These are phyloP conservation scores for Dothidotthia symphoricarpi DNA, from an alignment of 2,329 filamentous ascomycete genomes.

Conservation along the genomic window DNA sequence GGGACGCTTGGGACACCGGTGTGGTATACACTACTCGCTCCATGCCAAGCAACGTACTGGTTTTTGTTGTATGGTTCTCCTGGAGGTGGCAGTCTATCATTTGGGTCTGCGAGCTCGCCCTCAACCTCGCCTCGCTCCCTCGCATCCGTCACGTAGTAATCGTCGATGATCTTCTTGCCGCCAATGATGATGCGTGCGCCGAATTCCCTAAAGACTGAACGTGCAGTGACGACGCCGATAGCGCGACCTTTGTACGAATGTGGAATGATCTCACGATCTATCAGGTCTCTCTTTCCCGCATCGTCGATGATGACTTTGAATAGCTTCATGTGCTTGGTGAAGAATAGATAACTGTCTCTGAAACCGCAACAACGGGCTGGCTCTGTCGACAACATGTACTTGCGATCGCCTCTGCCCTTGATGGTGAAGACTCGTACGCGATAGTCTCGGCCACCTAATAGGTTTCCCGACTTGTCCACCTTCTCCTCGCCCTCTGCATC, in stretches of 20 bases:
- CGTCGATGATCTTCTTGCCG: slow-evolving; percentile 79
- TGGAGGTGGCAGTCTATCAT: slow-evolving; percentile 71
- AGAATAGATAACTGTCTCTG: slow-evolving; percentile 97
- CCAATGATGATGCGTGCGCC: slow-evolving; percentile 92
- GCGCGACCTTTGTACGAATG: slow-evolving; percentile 98
- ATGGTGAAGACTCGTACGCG: slow-evolving; percentile 94
- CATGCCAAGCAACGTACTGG: slow-evolving; percentile 98
- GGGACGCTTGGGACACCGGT: slow-evolving; percentile 76
- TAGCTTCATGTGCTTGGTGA: slow-evolving; percentile 93
- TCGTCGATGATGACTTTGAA: slow-evolving; percentile 99
- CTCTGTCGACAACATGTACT: slow-evolving; percentile 99
- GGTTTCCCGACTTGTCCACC: slow-evolving; percentile 83
- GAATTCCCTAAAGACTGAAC: slow-evolving; percentile 96
- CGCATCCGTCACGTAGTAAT: slow-evolving; percentile 79
- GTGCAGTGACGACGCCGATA: slow-evolving; percentile 93
- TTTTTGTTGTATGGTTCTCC: slow-evolving; percentile 97
- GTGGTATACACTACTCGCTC: slow-evolving; percentile 93
- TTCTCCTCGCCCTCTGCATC: slow-evolving; percentile 88
- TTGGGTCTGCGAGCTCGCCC: slow-evolving; percentile 87
- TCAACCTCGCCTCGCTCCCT: slow-evolving; percentile 76
- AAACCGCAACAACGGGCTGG: slow-evolving; percentile 96
- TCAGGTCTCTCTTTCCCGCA: slow-evolving; percentile 94
- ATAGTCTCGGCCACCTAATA: slow-evolving; percentile 84
- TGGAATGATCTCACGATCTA: slow-evolving; percentile 90
- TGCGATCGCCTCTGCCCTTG: slow-evolving; percentile 72